A percentile compares a stretch with the other conserved stretches of the same genome.
phyloP scores from a whole-genome alignment of 345 rosid species.

The Cardamine resedifolia region DNA sequence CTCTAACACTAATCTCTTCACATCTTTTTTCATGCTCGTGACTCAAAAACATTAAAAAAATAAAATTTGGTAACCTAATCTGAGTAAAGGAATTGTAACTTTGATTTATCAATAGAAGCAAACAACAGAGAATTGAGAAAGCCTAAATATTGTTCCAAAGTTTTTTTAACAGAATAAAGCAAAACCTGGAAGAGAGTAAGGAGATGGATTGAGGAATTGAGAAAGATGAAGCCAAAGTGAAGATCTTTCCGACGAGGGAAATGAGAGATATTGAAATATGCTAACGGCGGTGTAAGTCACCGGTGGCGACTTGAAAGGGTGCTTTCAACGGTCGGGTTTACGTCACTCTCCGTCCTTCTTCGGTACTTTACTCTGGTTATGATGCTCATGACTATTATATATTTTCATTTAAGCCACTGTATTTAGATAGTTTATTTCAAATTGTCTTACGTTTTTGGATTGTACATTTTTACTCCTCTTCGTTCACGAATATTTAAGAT shows the following conservation, averaged over 20 bases:
- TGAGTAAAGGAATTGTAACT: slow-evolving; percentile 8
- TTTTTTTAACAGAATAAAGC: not conserved
- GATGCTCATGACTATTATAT: slow-evolving; percentile 11
- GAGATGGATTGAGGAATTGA: slow-evolving; percentile 8
- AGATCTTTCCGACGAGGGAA: slow-evolving; percentile 16
- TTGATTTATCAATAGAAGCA: not conserved
- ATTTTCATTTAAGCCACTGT: slow-evolving; percentile 29
- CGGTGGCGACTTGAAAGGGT: slow-evolving; percentile 34
- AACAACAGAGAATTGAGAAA: not conserved
- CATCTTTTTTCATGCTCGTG: not conserved
- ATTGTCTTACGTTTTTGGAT: not conserved
- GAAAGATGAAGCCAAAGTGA: slow-evolving; percentile 6
- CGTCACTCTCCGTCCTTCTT: slow-evolving; percentile 35
- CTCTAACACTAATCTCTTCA: slow-evolving; percentile 10
- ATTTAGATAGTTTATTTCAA: not conserved
- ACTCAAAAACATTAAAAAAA: not conserved
- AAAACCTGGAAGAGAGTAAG: slow-evolving; percentile 35
- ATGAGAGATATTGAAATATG: not conserved
- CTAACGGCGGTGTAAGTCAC: slow-evolving; percentile 13
- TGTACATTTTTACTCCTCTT: not conserved
- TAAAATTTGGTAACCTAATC: not conserved
- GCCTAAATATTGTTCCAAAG: not conserved
- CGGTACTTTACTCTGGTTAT: slow-evolving; percentile 23
- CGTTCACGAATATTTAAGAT: not conserved
- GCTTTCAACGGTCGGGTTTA: slow-evolving; percentile 42